Evolutionary conservation across 2,329 filamentous ascomycete genomes (phyloP).

Genomic region (Claviceps paspali): DNA sequence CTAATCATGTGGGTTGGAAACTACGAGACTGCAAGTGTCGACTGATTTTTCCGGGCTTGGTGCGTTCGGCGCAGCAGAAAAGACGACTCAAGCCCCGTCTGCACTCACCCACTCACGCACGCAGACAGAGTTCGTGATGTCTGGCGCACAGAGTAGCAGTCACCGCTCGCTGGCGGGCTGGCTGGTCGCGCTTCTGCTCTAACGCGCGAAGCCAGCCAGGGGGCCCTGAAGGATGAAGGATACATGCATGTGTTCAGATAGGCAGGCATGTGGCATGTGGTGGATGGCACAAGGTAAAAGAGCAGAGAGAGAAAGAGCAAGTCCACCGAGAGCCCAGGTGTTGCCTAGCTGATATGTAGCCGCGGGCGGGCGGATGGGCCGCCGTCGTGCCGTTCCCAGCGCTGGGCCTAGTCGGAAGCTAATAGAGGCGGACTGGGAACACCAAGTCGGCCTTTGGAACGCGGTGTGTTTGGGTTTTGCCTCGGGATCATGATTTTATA

Average conservation of each 20-base stretch:
- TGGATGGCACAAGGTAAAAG: no score
- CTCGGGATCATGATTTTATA: neutral
- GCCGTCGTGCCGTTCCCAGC: constrained; percentile 24
- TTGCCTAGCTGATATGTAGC: constrained; percentile 15
- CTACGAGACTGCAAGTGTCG: neutral
- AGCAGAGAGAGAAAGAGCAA: no score
- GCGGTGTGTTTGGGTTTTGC: no score
- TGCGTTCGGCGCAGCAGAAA: neutral
- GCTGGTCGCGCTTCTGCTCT: neutral
- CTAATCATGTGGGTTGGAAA: neutral
- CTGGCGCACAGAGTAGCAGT: neutral
- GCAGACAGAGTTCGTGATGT: neutral
- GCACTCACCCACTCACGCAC: no score
- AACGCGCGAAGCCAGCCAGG: neutral
- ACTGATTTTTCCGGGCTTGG: neutral
- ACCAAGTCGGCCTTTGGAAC: no score
- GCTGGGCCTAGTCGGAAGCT: constrained; percentile 4
- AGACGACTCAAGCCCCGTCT: neutral
- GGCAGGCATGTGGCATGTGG: neutral
- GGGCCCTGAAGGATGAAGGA: neutral
- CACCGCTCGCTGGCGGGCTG: no score
- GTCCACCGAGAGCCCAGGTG: neutral
- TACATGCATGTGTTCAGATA: neutral
- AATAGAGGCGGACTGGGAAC: neutral
- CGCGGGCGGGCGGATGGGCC: constrained; percentile 21